A percentile compares a stretch with the other conserved stretches of the same genome.
Evolutionary conservation across 768 basidiomycete species (phyloP).

Genomic region (Floccularia luteovirens): DNA sequence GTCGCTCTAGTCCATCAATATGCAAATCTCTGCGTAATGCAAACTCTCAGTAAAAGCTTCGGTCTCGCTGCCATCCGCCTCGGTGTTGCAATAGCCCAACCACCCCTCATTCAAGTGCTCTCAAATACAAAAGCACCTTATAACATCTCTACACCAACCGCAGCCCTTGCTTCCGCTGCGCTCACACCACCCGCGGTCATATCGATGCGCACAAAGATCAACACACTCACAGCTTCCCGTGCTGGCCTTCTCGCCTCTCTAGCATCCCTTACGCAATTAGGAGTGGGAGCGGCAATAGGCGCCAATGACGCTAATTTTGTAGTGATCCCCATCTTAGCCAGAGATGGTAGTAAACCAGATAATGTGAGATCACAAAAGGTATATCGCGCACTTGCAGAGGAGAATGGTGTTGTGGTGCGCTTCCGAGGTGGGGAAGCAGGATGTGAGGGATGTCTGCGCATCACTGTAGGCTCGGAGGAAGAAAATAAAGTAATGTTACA

Average conservation of each 20-base stretch:
- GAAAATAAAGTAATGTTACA: slow-evolving; percentile 63
- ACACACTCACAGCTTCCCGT: slow-evolving; percentile 53
- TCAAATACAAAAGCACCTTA: slow-evolving; percentile 97
- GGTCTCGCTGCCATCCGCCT: slow-evolving; percentile 92
- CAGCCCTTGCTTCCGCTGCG: slow-evolving; percentile 72
- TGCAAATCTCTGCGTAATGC: slow-evolving; percentile 88
- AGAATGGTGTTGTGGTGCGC: slow-evolving; percentile 81
- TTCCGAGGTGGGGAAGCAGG: slow-evolving; percentile 84
- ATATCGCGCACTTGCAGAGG: slow-evolving; percentile 81
- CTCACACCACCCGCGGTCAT: slow-evolving; percentile 58
- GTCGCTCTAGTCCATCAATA: slow-evolving; percentile 70
- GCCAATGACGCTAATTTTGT: slow-evolving; percentile 89
- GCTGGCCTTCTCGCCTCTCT: slow-evolving; percentile 43
- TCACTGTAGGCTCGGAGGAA: slow-evolving; percentile 80
- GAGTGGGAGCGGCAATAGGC: slow-evolving; percentile 66
- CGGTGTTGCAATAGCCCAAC: slow-evolving; percentile 86
- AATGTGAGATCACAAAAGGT: slow-evolving; percentile 53
- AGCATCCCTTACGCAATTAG: slow-evolving; percentile 33
- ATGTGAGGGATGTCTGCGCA: slow-evolving; percentile 79
- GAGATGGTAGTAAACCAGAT: slow-evolving; percentile 36
- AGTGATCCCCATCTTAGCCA: slow-evolving; percentile 64
- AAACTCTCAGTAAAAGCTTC: slow-evolving; percentile 95
- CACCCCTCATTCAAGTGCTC: slow-evolving; percentile 84
- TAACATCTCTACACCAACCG: slow-evolving; percentile 89
- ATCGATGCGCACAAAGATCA: slow-evolving; percentile 59